Conservation (phyloP, 1,139 yeast species). For the Spathaspora jeffriesii region DNA sequence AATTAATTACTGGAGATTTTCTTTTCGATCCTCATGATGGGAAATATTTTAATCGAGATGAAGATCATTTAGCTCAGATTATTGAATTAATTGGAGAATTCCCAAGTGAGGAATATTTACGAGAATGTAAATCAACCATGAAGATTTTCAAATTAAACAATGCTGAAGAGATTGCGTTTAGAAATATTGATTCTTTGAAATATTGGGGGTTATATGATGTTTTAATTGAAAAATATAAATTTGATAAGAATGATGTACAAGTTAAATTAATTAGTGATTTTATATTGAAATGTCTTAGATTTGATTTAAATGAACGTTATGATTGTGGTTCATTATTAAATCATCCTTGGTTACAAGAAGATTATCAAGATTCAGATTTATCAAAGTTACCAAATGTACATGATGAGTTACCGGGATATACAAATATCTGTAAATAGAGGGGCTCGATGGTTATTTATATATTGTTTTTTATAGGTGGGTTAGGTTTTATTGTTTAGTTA, state of each 20-base stretch:
- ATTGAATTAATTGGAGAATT: conserved; percentile 64
- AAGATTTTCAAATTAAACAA: conserved; percentile 50
- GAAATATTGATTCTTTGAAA: conserved; percentile 62
- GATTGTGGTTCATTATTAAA: conserved; percentile 41
- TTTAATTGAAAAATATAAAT: conserved; percentile 56
- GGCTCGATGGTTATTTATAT: conserved; percentile 2
- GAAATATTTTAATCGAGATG: conserved; percentile 64
- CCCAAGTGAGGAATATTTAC: conserved; percentile 50
- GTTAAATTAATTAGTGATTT: conserved; percentile 33
- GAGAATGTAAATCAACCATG: conserved; percentile 51
- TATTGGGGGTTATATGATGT: conserved; percentile 72
- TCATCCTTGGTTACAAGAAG: conserved; percentile 40
- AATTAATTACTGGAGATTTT: conserved; percentile 81
- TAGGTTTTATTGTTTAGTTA: background rate
- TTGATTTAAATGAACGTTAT: conserved; percentile 35
- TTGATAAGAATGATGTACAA: conserved; percentile 32
- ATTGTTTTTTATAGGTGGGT: conserved; percentile 2
- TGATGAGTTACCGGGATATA: conserved; percentile 22
- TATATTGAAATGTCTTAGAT: conserved; percentile 36
- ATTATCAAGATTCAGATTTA: conserved; percentile 1
- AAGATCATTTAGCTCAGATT: conserved; percentile 84
- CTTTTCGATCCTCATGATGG: conserved; percentile 81
- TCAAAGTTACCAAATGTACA: conserved; percentile 10
- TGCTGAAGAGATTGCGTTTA: conserved; percentile 39
- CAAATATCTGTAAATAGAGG: conserved; percentile 19